phyloP scores from a whole-genome alignment of 306 rosid genomes.

The Rubus parviflorus region DNA sequence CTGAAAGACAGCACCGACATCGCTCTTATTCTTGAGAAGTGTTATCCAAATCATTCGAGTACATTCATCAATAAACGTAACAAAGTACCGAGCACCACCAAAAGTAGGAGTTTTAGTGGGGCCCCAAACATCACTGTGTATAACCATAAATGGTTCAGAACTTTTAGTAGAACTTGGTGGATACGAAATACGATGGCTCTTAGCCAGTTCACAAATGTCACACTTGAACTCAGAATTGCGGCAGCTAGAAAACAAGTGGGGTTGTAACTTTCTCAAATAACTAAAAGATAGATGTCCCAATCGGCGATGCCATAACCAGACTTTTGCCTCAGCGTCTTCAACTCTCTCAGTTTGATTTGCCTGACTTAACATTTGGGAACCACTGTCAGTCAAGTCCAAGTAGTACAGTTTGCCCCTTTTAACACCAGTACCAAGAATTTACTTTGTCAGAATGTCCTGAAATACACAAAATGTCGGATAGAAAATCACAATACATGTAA shows the following conservation, averaged over 20 bases:
- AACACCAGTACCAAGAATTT: conserved; percentile 14
- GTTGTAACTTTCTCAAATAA: conserved; percentile 7
- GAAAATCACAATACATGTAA: not conserved
- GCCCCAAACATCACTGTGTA: too few relatives aligned
- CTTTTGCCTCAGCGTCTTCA: not conserved
- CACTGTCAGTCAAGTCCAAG: not conserved
- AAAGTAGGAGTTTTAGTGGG: not conserved
- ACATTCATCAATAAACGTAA: not conserved
- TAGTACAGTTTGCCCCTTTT: not conserved
- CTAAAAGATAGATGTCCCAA: conserved; percentile 18
- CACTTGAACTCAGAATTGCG: not conserved
- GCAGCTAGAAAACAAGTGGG: not conserved
- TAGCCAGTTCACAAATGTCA: not conserved
- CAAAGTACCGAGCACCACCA: not conserved
- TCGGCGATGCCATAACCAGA: conserved; percentile 10
- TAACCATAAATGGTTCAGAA: not conserved
- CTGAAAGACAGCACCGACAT: not conserved
- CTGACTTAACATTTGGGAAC: not conserved
- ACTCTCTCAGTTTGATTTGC: not conserved
- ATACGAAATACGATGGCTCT: not conserved
- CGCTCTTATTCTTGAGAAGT: not conserved
- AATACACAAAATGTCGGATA: conserved; percentile 4
- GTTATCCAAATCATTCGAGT: conserved; percentile 18
- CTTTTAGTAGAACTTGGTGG: not conserved
- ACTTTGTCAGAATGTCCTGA: not conserved